Evolutionary conservation across 2,329 filamentous ascomycete species (phyloP).

Genomic region (Colletotrichum sansevieriae): DNA sequence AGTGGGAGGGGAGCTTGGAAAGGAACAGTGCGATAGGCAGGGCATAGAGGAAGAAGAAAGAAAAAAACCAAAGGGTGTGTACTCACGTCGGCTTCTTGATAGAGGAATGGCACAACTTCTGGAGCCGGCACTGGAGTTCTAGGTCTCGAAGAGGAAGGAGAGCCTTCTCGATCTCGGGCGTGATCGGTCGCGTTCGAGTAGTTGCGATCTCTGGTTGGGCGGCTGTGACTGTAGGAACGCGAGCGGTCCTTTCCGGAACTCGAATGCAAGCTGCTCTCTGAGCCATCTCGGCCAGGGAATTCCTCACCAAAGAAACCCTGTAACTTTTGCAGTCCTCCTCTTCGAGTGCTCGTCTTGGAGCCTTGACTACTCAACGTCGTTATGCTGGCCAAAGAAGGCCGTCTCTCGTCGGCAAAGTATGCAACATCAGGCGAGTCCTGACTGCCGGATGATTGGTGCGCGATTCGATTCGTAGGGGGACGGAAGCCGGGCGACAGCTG

Average conservation of each 20-base stretch:
- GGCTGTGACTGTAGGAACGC: constrained; percentile 72
- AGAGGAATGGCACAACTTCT: constrained; percentile 97
- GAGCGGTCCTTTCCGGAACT: constrained; percentile 70
- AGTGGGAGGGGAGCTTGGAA: constrained; percentile 25
- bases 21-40: constrained; percentile 18
- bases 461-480: constrained; percentile 47
- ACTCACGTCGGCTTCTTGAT: constrained; percentile 85
- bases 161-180: constrained; percentile 72
- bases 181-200: constrained; percentile 83
- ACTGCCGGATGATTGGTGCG: constrained; percentile 57
- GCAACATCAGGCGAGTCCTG: constrained; percentile 73
- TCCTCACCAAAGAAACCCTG: constrained; percentile 96
- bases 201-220: constrained; percentile 77
- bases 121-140: constrained; percentile 89
- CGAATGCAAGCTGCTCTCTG: constrained; percentile 74
- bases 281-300: constrained; percentile 79
- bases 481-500: constrained; percentile 80
- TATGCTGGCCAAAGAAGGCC: constrained; percentile 90
- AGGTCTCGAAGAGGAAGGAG: constrained; percentile 81
- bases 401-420: constrained; percentile 78
- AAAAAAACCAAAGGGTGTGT: constrained; percentile 42
- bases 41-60: constrained; percentile 23
- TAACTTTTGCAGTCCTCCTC: constrained; percentile 83
- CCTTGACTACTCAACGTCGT: constrained; percentile 88
- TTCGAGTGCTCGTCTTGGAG: constrained; percentile 78